Conservation (phyloP, 176 grass and related monocot genomes). For the Thalia dealbata region DNA sequence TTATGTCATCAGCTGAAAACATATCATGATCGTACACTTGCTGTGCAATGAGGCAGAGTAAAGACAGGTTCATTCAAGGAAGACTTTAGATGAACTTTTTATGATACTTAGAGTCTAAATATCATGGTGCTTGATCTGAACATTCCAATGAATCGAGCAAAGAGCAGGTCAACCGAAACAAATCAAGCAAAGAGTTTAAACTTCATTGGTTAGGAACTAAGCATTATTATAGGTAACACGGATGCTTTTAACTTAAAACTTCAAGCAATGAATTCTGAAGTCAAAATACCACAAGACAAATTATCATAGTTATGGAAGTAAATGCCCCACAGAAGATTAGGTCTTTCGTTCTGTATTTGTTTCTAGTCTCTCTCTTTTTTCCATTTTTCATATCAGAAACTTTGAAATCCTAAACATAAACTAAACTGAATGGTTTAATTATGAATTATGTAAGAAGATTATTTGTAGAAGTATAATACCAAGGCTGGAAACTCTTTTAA, state of each 20-base stretch:
- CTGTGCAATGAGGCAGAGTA: constrained; percentile 21
- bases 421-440: background rate
- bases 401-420: background rate
- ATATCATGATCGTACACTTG: constrained; percentile 85
- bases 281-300: background rate
- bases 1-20: constrained; percentile 95
- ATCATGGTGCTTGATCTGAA: background rate
- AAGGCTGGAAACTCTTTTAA: background rate
- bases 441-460: background rate
- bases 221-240: background rate
- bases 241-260: background rate
- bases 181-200: background rate
- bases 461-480: background rate
- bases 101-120: background rate
- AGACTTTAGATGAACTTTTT: background rate
- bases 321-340: background rate
- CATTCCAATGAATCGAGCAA: background rate
- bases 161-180: background rate
- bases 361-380: background rate
- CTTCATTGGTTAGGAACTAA: background rate
- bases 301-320: background rate
- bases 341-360: background rate
- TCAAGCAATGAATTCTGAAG: background rate
- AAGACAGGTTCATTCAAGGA: background rate
- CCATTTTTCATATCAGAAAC: background rate